Conservation (phyloP, 2,329 filamentous ascomycete species). For the Bimuria novae-zelandiae region DNA sequence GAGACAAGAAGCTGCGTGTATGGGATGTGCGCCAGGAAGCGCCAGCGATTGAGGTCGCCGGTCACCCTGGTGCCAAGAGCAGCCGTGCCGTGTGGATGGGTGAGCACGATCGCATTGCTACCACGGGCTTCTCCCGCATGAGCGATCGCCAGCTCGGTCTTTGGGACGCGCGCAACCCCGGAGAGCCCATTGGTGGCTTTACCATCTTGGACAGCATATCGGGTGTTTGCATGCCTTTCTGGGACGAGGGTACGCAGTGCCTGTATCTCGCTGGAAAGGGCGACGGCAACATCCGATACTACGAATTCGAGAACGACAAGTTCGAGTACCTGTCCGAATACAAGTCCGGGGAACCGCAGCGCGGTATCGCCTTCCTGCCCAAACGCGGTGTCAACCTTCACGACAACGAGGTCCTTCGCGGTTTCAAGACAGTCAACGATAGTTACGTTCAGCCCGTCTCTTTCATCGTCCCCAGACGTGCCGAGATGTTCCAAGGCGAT, state of each 20-base stretch:
- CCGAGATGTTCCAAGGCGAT: slow-evolving; percentile 94
- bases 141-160: slow-evolving; percentile 94
- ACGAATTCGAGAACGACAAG: slow-evolving; percentile 97
- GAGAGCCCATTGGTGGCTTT: slow-evolving; percentile 87
- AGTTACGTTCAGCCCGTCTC: slow-evolving; percentile 93
- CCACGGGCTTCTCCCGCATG: slow-evolving; percentile 97
- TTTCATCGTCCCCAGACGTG: slow-evolving; percentile 91
- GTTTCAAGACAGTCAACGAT: slow-evolving; percentile 97
- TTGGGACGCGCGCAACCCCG: slow-evolving; percentile 84
- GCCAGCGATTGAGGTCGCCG: slow-evolving; percentile 79
- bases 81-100: slow-evolving; percentile 96
- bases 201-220: slow-evolving; percentile 91
- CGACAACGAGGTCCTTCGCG: slow-evolving; percentile 89
- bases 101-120: slow-evolving; percentile 93
- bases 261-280: slow-evolving; percentile 97
- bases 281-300: slow-evolving; percentile 99
- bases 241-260: slow-evolving; percentile 95
- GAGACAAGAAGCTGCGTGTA: slow-evolving; percentile 96
- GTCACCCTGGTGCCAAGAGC: slow-evolving; percentile 95
- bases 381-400: slow-evolving; percentile 94
- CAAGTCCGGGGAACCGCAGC: slow-evolving; percentile 94
- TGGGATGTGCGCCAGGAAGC: slow-evolving; percentile 97
- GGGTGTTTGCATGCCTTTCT: slow-evolving; percentile 97
- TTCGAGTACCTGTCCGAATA: slow-evolving; percentile 97
- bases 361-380: slow-evolving; percentile 91